A percentile compares a stretch with the other conserved stretches of the same genome.
Evolutionary conservation across 495 filamentous ascomycete species (phyloP).

Genomic region (Daldinia childiae): DNA sequence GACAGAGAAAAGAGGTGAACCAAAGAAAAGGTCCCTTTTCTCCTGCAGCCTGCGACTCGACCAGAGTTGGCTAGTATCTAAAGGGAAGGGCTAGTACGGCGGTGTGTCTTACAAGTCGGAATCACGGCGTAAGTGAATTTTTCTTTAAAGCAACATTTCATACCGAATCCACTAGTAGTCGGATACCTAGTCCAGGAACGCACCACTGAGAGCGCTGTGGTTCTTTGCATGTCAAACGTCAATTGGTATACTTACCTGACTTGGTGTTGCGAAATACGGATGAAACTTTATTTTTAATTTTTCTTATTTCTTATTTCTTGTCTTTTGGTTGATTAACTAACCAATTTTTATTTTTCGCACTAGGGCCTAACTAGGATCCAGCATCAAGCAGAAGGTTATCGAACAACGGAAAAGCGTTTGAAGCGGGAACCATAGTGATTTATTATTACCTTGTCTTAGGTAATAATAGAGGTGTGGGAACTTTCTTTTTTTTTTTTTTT

Average conservation of each 20-base stretch:
- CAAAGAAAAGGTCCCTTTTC: conserved; percentile 16
- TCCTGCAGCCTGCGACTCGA: conserved; percentile 11
- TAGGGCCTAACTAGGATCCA: conserved; percentile 37
- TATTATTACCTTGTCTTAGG: conserved; percentile 42
- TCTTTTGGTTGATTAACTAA: conserved; percentile 24
- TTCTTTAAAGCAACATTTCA: neutral
- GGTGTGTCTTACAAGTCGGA: conserved; percentile 19
- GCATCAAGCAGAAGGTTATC: conserved; percentile 33
- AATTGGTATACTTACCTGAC: neutral
- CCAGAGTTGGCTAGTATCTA: conserved; percentile 7
- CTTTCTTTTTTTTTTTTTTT: conserved; percentile 19
- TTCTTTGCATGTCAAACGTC: conserved; percentile 3
- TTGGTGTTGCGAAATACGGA: conserved; percentile 1
- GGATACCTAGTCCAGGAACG: neutral
- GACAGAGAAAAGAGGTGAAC: conserved; percentile 8
- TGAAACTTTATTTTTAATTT: neutral
- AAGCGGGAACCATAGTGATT: conserved; percentile 14
- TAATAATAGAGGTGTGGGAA: conserved; percentile 43
- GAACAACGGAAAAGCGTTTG: conserved; percentile 18
- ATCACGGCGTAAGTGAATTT: conserved; percentile 24
- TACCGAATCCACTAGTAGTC: neutral
- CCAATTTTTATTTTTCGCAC: conserved; percentile 23
- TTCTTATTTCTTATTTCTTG: neutral
- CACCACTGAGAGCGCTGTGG: neutral
- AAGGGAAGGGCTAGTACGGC: conserved; percentile 12